These are phyloP conservation scores for Penicillium sp. DNA, from an alignment of 2,329 filamentous ascomycete species.

Conservation along the genomic window DNA sequence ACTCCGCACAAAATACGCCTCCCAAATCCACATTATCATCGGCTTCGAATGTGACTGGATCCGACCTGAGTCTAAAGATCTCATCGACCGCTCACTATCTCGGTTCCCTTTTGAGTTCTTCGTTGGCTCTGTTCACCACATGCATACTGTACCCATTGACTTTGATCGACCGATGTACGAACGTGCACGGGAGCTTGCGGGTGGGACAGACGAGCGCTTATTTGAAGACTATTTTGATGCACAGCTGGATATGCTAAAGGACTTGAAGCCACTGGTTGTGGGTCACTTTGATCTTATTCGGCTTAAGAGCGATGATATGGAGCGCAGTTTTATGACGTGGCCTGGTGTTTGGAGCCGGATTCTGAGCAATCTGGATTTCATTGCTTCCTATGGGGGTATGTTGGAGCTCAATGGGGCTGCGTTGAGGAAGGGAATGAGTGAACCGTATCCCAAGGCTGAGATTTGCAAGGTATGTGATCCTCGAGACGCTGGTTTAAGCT, in stretches of 20 bases:
- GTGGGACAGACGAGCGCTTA: constrained; percentile 68
- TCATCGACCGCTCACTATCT: constrained; percentile 60
- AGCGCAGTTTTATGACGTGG: constrained; percentile 59
- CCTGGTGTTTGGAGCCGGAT: constrained; percentile 70
- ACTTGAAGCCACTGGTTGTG: constrained; percentile 72
- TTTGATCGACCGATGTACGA: constrained; percentile 70
- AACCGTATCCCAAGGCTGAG: constrained; percentile 80
- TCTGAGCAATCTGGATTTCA: constrained; percentile 69
- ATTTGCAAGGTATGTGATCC: constrained; percentile 70
- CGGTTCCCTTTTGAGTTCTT: constrained; percentile 78
- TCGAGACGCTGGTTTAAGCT: not conserved
- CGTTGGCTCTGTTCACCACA: constrained; percentile 89
- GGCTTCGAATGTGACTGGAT: constrained; percentile 96
- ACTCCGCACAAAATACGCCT: constrained; percentile 68
- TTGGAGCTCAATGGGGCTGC: constrained; percentile 88
- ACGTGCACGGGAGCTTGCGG: constrained; percentile 57
- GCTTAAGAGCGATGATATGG: constrained; percentile 70
- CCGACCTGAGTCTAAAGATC: constrained; percentile 61
- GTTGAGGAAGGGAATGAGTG: constrained; percentile 81
- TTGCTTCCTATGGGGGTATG: constrained; percentile 73
- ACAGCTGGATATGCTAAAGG: constrained; percentile 76
- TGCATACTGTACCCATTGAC: constrained; percentile 83
- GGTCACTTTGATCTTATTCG: constrained; percentile 94
- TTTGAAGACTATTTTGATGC: constrained; percentile 85
- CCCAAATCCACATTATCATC: constrained; percentile 74